Evolutionary conservation across 2,329 filamentous ascomycete genomes (phyloP), one percentile per base, ranked within the genome.

Genomic region (Diatrype stigma): DNA sequence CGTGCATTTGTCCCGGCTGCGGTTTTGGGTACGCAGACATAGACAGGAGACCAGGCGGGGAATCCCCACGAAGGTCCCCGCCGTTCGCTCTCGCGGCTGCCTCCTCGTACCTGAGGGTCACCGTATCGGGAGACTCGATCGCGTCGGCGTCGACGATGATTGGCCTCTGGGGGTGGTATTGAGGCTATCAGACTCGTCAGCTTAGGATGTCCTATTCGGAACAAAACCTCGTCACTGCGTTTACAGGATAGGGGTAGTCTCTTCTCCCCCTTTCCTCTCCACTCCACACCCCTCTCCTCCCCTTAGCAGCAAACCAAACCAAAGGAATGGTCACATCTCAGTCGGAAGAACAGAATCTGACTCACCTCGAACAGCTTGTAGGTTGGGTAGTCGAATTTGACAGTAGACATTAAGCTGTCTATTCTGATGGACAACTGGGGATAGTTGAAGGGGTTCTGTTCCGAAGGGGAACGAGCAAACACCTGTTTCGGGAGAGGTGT

Each of bases 11-110:
- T 70, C 86, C 79, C 72, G 85, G 78, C 70, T 87, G 84, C 52
- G 83, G 73, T 73, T 95, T 96, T 66, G 80, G 78, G 78, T 90
- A 92, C 73, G 86, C 86, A 70, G 89, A 87, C 87, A 92, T 92
- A 72, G 87, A 84, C 73, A 89, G 74, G 64, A 84, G 70, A 68
- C 73, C 70, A 68, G 68, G 76, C 67, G 78, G 76, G 73, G 74
- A 82, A 72, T 77, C 82, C 77, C 76, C 74, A 63, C 70, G 71
- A 69, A 73, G 73, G 70, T 73, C 74, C 69, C 76, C 76, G 63
- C 77, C 76, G 73, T 74, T 77, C 57, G 70, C 74, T 70, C 73
- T 73, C 57, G 72, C 74, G 42, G 76, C 74, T 63, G 71, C 67
- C 53, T 73, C 78, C 70, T 82, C 79, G 73, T 81, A 79, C 58